phyloP scores from a whole-genome alignment of 1,284 basidiomycete genomes.

The Apiotrichum porosum region DNA sequence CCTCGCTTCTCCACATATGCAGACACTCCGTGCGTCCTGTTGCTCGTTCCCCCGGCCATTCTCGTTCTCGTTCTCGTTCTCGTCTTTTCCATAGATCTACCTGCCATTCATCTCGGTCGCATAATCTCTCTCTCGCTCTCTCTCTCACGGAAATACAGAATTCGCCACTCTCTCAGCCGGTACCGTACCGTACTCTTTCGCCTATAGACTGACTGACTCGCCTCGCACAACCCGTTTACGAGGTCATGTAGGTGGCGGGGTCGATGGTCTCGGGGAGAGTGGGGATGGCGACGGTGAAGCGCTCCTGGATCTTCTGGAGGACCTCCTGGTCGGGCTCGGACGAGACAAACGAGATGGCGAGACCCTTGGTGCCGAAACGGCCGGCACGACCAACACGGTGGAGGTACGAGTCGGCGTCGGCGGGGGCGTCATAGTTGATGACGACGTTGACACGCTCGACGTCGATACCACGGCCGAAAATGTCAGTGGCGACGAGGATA shows the following conservation, averaged over 20 bases:
- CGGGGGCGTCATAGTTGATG: slow-evolving; percentile 91
- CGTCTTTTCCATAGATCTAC: too few relatives aligned
- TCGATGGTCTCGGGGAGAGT: slow-evolving; percentile 46
- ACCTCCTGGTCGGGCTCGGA: slow-evolving; percentile 89
- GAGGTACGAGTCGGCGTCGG: slow-evolving; percentile 95
- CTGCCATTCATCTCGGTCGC: too few relatives aligned
- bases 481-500: slow-evolving; percentile 95
- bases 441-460: slow-evolving; percentile 97
- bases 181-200: too few relatives aligned
- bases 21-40: too few relatives aligned
- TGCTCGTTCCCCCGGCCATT: too few relatives aligned
- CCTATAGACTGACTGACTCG: too few relatives aligned
- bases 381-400: slow-evolving; percentile 99
- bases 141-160: too few relatives aligned
- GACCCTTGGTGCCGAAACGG: slow-evolving; percentile 98
- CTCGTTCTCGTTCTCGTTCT: too few relatives aligned
- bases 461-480: slow-evolving; percentile 95
- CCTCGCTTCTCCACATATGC: too few relatives aligned
- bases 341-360: slow-evolving; percentile 96
- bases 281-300: slow-evolving; percentile 50
- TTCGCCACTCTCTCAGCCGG: too few relatives aligned
- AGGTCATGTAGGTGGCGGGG: slow-evolving; percentile 46
- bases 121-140: too few relatives aligned
- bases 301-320: slow-evolving; percentile 55
- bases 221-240: too few relatives aligned